These are phyloP conservation scores for Venturiaceae sp. DNA, from an alignment of 2,329 filamentous ascomycete species.

Conservation along the genomic window DNA sequence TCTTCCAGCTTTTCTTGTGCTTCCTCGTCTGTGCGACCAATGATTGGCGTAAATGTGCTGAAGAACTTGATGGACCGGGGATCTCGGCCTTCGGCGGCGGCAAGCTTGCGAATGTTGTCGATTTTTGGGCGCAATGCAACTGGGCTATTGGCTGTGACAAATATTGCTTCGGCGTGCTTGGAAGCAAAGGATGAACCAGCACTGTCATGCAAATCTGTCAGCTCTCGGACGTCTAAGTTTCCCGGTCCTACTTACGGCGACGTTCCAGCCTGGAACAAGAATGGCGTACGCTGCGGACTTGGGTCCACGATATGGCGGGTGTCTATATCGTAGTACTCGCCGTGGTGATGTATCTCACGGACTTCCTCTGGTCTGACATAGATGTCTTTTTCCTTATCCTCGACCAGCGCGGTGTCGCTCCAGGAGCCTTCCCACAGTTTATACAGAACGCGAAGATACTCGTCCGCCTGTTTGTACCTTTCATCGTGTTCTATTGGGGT, in stretches of 20 bases:
- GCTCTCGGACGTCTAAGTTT: not conserved
- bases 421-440: constrained; percentile 46
- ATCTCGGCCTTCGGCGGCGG: constrained; percentile 42
- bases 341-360: constrained; percentile 50
- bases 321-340: constrained; percentile 42
- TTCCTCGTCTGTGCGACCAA: constrained; percentile 31
- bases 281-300: constrained; percentile 28
- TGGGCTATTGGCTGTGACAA: constrained; percentile 46
- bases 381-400: constrained; percentile 43
- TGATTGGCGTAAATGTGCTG: constrained; percentile 24
- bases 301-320: constrained; percentile 34
- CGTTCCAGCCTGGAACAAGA: constrained; percentile 45
- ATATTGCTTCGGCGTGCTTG: constrained; percentile 51
- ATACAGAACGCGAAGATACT: constrained; percentile 50
- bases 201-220: constrained; percentile 12
- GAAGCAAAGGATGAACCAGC: constrained; percentile 48
- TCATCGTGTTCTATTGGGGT: constrained; percentile 45
- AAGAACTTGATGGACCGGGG: constrained; percentile 46
- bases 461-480: constrained; percentile 51
- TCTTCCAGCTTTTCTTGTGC: constrained; percentile 43
- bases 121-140: constrained; percentile 40
- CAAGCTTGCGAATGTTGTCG: constrained; percentile 42
- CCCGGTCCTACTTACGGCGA: constrained; percentile 22
- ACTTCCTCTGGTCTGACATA: constrained; percentile 52
- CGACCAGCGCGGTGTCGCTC: constrained; percentile 45